Conservation (phyloP, 1,284 basidiomycete species). For the Irpex sp. region DNA sequence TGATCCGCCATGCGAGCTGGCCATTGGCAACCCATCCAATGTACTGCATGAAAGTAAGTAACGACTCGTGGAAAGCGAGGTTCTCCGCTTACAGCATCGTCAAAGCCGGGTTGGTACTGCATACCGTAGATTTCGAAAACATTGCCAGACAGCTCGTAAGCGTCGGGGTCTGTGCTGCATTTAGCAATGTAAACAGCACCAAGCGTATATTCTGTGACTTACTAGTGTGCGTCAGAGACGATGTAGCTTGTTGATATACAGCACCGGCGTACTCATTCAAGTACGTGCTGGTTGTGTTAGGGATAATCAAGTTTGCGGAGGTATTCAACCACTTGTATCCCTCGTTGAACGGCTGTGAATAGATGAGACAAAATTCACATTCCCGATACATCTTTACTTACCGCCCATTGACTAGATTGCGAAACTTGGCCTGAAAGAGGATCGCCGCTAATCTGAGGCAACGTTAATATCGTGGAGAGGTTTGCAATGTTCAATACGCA, state of each 20-base stretch:
- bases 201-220: slow-evolving; percentile 47
- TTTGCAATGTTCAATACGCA: slow-evolving; percentile 22
- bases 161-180: slow-evolving; percentile 43
- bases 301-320: slow-evolving; percentile 38
- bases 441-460: slow-evolving; percentile 11
- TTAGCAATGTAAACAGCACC: slow-evolving; percentile 50
- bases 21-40: slow-evolving; percentile 75
- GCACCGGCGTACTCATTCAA: slow-evolving; percentile 52
- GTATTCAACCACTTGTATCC: slow-evolving; percentile 37
- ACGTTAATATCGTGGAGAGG: not conserved
- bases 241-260: slow-evolving; percentile 46
- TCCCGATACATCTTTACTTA: slow-evolving; percentile 15
- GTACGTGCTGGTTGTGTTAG: slow-evolving; percentile 35
- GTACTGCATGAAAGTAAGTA: slow-evolving; percentile 41
- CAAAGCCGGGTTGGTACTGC: slow-evolving; percentile 28
- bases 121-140: slow-evolving; percentile 22
- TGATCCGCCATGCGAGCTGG: slow-evolving; percentile 70
- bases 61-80: not conserved
- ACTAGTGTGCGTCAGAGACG: slow-evolving; percentile 25
- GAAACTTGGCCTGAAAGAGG: slow-evolving; percentile 33
- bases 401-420: slow-evolving; percentile 42
- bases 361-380: slow-evolving; percentile 6
- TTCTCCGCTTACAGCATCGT: slow-evolving; percentile 19
- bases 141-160: slow-evolving; percentile 21
- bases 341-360: slow-evolving; percentile 40